Conservation (phyloP, 306 rosid species). For the Senna siamea region DNA sequence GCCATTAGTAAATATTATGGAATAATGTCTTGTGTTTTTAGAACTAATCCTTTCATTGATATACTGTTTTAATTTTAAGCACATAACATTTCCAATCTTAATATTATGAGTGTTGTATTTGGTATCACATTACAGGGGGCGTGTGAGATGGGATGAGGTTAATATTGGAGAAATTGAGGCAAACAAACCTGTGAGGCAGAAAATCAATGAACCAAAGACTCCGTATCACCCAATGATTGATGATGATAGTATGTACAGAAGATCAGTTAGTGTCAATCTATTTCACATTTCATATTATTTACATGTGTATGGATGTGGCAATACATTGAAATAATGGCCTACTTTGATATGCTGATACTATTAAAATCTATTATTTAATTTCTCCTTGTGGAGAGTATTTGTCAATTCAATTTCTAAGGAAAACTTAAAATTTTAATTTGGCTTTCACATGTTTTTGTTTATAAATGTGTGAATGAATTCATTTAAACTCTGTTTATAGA, state of each 20-base stretch:
- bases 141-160: slow-evolving; percentile 90
- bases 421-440: slow-evolving; percentile 4
- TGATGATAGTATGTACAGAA: slow-evolving; percentile 67
- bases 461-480: background rate
- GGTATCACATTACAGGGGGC: slow-evolving; percentile 51
- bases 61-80: slow-evolving; percentile 6
- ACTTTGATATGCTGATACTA: slow-evolving; percentile 14
- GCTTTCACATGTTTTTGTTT: slow-evolving; percentile 22
- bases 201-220: slow-evolving; percentile 97
- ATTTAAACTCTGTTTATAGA: too few species aligned
- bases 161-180: slow-evolving; percentile 95
- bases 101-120: slow-evolving; percentile 33
- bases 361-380: slow-evolving; percentile 4
- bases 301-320: slow-evolving; percentile 19
- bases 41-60: slow-evolving; percentile 1
- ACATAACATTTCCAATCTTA: slow-evolving; percentile 14
- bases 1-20: too few species aligned
- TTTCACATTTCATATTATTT: slow-evolving; percentile 17
- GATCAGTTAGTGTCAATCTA: too few species aligned
- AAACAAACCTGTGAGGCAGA: slow-evolving; percentile 96
- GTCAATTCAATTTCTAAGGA: background rate
- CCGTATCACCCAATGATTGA: slow-evolving; percentile 96
- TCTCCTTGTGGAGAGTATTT: slow-evolving; percentile 5
- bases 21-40: background rate
- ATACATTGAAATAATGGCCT: slow-evolving; percentile 7